Evolutionary conservation across 768 basidiomycete genomes (phyloP).

Genomic region (Pluteus cervinus): DNA sequence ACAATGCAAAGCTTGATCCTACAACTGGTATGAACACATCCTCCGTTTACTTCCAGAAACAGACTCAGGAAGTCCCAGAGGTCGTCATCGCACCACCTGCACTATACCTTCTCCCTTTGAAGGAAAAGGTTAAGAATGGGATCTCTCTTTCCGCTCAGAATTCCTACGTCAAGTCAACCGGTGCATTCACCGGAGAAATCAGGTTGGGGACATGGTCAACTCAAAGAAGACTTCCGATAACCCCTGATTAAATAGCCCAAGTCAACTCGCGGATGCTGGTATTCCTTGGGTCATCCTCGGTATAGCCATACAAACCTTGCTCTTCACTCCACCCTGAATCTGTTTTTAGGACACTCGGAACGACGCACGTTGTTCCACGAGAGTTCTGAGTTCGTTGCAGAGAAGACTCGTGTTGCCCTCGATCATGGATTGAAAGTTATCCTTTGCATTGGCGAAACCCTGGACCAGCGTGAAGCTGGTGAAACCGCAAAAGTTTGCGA

Average conservation of each 20-base stretch:
- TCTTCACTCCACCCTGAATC: slow-evolving; percentile 6
- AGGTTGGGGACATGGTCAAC: slow-evolving; percentile 44
- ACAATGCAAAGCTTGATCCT: slow-evolving; percentile 73
- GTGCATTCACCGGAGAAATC: slow-evolving; percentile 96
- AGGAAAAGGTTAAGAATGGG: slow-evolving; percentile 54
- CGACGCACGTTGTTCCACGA: slow-evolving; percentile 92
- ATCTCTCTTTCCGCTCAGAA: slow-evolving; percentile 89
- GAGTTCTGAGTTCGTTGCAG: slow-evolving; percentile 72
- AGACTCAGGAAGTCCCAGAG: slow-evolving; percentile 34
- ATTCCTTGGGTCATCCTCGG: slow-evolving; percentile 92
- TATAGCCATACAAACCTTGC: slow-evolving; percentile 21
- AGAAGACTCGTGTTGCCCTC: slow-evolving; percentile 82
- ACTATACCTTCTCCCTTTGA: slow-evolving; percentile 76
- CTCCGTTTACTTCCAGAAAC: slow-evolving; percentile 10
- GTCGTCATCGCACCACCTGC: slow-evolving; percentile 90
- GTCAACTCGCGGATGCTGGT: slow-evolving; percentile 79
- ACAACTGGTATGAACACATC: slow-evolving; percentile 53
- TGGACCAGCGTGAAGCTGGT: slow-evolving; percentile 76
- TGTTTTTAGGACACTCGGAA: slow-evolving; percentile 79
- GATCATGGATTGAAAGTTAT: slow-evolving; percentile 77
- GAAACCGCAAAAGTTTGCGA: slow-evolving; percentile 78
- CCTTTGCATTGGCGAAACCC: slow-evolving; percentile 94
- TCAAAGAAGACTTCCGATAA: slow-evolving; percentile 1
- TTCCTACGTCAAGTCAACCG: slow-evolving; percentile 74
- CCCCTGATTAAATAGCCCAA: slow-evolving; percentile 42